Percentiles rank a stretch among this genome's conserved stretches.
These are phyloP conservation scores for Melaleuca quinquenervia DNA, from an alignment of 345 rosid genomes.

Conservation along the genomic window DNA sequence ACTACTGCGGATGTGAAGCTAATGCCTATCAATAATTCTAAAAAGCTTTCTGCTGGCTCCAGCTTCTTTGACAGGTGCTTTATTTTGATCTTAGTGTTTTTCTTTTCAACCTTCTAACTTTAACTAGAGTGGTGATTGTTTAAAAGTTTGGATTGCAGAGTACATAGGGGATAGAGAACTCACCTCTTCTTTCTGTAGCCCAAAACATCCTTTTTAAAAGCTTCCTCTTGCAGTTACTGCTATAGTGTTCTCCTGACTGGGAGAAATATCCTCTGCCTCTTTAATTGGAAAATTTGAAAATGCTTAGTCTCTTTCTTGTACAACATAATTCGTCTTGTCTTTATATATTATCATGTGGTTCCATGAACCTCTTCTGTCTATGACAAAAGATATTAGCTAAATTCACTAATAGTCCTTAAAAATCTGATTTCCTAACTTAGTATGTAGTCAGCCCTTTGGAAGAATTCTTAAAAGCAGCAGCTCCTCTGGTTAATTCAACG, in stretches of 20 bases:
- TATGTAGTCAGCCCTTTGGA: not conserved
- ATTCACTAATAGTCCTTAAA: not conserved
- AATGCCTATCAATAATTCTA: conserved; percentile 25
- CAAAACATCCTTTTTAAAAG: not conserved
- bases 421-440: not conserved
- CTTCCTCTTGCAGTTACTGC: not conserved
- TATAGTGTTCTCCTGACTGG: not conserved
- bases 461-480: not conserved
- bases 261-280: not conserved
- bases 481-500: not conserved
- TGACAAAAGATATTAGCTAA: not conserved
- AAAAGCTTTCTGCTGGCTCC: conserved; percentile 31
- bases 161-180: not conserved
- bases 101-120: not conserved
- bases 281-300: not conserved
- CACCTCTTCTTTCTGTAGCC: not conserved
- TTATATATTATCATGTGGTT: not conserved
- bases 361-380: not conserved
- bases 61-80: conserved; percentile 79
- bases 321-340: not conserved
- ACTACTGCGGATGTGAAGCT: conserved; percentile 8
- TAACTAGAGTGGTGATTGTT: not conserved
- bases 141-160: not conserved
- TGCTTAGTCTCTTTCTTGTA: not conserved
- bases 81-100: not conserved